Percentiles rank a stretch among this genome's conserved stretches.
Evolutionary conservation across 225 moss, liverwort and hornwort genomes (phyloP).

Genomic region (Marchantia paleacea): DNA sequence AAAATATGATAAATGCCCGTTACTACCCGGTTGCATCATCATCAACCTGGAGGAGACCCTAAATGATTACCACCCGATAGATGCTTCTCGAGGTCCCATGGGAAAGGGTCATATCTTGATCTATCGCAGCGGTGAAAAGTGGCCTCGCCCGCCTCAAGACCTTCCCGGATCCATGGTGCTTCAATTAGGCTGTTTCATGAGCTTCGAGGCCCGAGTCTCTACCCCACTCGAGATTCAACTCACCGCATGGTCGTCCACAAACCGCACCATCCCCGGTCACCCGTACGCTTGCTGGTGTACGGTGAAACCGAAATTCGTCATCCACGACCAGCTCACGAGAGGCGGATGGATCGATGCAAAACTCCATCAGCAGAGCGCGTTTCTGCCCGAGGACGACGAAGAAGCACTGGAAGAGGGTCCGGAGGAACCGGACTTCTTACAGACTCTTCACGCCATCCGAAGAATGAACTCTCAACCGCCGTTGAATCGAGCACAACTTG

Average conservation of each 20-base stretch:
- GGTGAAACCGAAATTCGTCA: not conserved
- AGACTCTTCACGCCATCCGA: too few relatives aligned
- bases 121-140: not conserved
- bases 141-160: not conserved
- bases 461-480: too few relatives aligned
- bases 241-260: not conserved
- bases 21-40: not conserved
- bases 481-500: too few relatives aligned
- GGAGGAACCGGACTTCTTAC: too few relatives aligned
- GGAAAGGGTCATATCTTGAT: not conserved
- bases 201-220: not conserved
- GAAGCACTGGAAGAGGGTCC: not conserved
- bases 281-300: not conserved
- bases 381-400: not conserved
- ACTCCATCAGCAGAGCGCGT: not conserved
- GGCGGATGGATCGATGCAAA: conserved; percentile 1
- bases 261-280: not conserved
- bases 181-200: not conserved
- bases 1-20: not conserved
- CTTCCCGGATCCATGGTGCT: conserved; percentile 3
- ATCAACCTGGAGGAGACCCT: conserved; percentile 1
- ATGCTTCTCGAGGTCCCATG: too few relatives aligned
- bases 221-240: too few relatives aligned
- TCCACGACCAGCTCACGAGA: not conserved
- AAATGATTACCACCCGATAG: not conserved